These are phyloP conservation scores for Tetrastigma voinierianum DNA, from an alignment of 164 flowering plant genomes.

Conservation along the genomic window DNA sequence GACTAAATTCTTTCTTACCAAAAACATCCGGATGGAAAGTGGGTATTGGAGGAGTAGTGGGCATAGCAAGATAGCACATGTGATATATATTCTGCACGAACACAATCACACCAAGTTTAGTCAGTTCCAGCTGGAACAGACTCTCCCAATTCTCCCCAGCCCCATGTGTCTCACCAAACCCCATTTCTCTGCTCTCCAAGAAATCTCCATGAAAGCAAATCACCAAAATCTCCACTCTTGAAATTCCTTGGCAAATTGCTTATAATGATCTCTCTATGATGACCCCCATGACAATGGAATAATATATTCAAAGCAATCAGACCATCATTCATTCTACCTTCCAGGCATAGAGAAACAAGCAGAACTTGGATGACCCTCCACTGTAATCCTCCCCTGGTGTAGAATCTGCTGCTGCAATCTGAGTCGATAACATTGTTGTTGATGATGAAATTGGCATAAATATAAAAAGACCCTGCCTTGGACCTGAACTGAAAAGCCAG, in stretches of 20 bases:
- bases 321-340: constrained; percentile 36
- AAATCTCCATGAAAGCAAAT: not conserved
- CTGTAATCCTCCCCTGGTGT: constrained; percentile 19
- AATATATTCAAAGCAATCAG: not conserved
- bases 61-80: not conserved
- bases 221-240: not conserved
- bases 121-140: constrained; percentile 7
- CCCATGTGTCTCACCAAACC: constrained; percentile 14
- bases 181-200: not conserved
- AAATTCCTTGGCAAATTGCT: not conserved
- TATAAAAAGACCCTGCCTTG: constrained; percentile 48
- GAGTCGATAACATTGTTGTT: constrained; percentile 14
- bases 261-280: not conserved
- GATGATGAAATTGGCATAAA: constrained; percentile 36
- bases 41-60: constrained; percentile 6
- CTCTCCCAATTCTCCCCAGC: constrained; percentile 10
- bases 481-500: constrained; percentile 55
- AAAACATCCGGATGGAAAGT: not conserved
- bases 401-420: constrained; percentile 14
- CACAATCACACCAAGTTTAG: constrained; percentile 14
- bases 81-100: constrained; percentile 21
- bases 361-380: constrained; percentile 38
- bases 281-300: not conserved
- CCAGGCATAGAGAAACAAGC: constrained; percentile 54
- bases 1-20: not conserved